Conservation (phyloP, 1,139 yeast genomes). For the Candida labiduridarum region DNA sequence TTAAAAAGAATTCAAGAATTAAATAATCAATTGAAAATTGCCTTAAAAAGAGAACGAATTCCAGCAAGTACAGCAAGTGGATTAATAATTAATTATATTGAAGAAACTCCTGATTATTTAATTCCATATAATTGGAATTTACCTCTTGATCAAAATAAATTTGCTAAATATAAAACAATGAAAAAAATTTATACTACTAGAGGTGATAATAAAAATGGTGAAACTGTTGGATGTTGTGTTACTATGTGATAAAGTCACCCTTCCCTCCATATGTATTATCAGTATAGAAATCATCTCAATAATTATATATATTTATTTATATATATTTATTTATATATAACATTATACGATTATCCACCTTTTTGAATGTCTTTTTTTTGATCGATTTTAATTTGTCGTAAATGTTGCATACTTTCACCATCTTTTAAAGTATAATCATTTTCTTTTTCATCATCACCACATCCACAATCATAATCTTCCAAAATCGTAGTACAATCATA, state of each 20-base stretch:
- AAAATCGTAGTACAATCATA: constrained; percentile 85
- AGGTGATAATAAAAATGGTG: constrained; percentile 1
- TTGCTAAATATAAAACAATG: constrained; percentile 30
- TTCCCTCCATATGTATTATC: too few relatives aligned
- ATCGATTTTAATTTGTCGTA: constrained; percentile 46
- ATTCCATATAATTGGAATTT: constrained; percentile 55
- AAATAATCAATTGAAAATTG: constrained; percentile 55
- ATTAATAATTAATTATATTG: constrained; percentile 44
- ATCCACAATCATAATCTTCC: constrained; percentile 95
- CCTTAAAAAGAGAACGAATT: constrained; percentile 59
- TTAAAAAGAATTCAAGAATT: constrained; percentile 65
- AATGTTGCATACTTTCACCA: constrained; percentile 40
- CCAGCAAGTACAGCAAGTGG: constrained; percentile 71
- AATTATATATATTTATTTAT: too few relatives aligned
- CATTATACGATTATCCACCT: too few relatives aligned
- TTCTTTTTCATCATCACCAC: constrained; percentile 71
- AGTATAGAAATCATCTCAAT: too few relatives aligned
- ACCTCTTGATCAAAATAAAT: constrained; percentile 51
- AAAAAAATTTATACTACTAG: constrained; percentile 12
- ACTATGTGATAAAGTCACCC: constrained; percentile 29
- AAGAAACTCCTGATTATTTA: constrained; percentile 53
- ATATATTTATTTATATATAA: background rate
- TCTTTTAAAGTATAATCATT: constrained; percentile 39
- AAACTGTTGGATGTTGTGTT: constrained; percentile 44
- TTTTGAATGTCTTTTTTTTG: constrained; percentile 41